phyloP scores from a whole-genome alignment of 106 monocot genomes.

The Alisma plantagoaquatica region DNA sequence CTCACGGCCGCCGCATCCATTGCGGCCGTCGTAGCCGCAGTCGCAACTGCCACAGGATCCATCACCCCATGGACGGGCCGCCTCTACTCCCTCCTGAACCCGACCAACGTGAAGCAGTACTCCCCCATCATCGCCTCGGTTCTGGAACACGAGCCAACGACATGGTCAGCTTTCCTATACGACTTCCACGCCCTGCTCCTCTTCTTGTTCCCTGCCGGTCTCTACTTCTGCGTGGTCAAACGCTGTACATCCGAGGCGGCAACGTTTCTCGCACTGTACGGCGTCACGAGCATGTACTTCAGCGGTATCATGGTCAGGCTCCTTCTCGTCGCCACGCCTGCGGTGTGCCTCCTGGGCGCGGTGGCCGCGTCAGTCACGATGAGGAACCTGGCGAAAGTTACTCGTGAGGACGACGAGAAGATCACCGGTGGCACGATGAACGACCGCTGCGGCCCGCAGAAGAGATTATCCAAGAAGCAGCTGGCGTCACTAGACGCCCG shows the following conservation, averaged over 20 bases:
- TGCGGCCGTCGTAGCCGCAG: constrained; percentile 4
- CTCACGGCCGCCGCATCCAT: constrained; percentile 5
- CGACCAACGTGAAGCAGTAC: constrained; percentile 12
- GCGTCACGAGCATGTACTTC: constrained; percentile 21
- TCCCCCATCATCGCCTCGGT: constrained; percentile 18
- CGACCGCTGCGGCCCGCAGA: neutral
- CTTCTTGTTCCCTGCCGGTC: constrained; percentile 20
- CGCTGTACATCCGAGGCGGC: constrained; percentile 13
- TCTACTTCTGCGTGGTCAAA: constrained; percentile 18
- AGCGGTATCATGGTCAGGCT: constrained; percentile 22
- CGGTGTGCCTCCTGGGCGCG: constrained; percentile 14
- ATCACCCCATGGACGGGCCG: constrained; percentile 20
- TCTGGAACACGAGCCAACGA: constrained; percentile 19
- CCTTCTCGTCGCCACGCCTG: constrained; percentile 19
- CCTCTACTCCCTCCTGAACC: constrained; percentile 16
- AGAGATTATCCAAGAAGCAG: neutral
- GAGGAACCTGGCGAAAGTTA: constrained; percentile 2
- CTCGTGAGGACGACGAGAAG: neutral
- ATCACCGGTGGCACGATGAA: too few species aligned
- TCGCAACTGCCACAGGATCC: constrained; percentile 17
- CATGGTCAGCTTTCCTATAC: constrained; percentile 18
- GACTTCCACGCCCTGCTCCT: constrained; percentile 19
- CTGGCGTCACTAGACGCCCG: neutral
- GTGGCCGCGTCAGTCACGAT: constrained; percentile 13
- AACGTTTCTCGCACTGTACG: constrained; percentile 12